Evolutionary conservation across 2,329 filamentous ascomycete species (phyloP), one percentile per base, ranked within the genome.

Genomic region (Chrysoporthe puriensis): DNA sequence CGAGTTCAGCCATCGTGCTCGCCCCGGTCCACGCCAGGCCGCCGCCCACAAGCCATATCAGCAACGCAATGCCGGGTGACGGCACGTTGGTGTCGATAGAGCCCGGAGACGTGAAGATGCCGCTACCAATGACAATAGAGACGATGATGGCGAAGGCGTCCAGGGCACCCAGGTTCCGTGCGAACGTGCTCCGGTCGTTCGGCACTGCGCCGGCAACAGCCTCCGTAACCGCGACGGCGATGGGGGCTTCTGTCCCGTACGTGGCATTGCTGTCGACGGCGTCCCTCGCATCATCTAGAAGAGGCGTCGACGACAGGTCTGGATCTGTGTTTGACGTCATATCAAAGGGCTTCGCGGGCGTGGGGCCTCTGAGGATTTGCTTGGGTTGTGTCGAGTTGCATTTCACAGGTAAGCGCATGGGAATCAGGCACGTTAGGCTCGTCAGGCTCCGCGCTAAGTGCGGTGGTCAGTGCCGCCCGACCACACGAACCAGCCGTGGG

Each of bases 1-100:
- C 88, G 14, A 90, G 80, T 77, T 90, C 88, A 0, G 86, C 86
- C 75, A 90, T 84, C 0, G 87, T 88, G 62, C 80, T 83, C 5
- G 87, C 88, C 3, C 88, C 88, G 0, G 87, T 88, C 88, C 88
- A 90, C 0, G 87, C 88, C 32, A 90, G 78, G 0, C 89, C 74
- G 1, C 88, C 88, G 21, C 86, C 87, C 13, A 89, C 77, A 0
- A 88, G 79, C 88, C 88, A 90, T 8, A 90, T 82, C 2, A 86
- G 72, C 46, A 90, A 72, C 1, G 87, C 86, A 1, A 80, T 79
- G 9, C 85, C 87, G 0, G 88, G 87, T 0, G 88, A 90, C 0
- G 87, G 86, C 2, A 89, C 86, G 71, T 90, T 88, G 18, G 84
- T 84, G 72, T 90, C 87, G 68, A 90, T 87, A 13, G 86, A 83